Conservation (phyloP, 768 basidiomycete species). For the Suillus subalutaceus region DNA sequence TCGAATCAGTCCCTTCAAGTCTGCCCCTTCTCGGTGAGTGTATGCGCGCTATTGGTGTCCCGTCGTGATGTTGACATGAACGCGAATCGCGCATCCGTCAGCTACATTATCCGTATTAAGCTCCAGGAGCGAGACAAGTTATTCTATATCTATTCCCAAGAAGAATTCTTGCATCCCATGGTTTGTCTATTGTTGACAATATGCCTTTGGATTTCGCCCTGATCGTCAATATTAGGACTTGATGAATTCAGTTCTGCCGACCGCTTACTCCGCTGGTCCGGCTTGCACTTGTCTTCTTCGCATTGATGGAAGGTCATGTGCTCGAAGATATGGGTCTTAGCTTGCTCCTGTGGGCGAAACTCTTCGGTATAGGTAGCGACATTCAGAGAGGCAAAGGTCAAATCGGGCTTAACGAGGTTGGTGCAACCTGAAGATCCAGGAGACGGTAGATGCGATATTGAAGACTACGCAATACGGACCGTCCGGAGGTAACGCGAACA, state of each 20-base stretch:
- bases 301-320: slow-evolving; percentile 21
- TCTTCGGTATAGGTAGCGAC: slow-evolving; percentile 12
- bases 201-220: not conserved
- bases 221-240: slow-evolving; percentile 2
- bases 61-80: not conserved
- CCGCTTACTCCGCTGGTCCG: slow-evolving; percentile 8
- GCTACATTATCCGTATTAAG: slow-evolving; percentile 49
- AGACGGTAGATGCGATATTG: not conserved
- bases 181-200: slow-evolving; percentile 22
- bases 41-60: not conserved
- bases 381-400: slow-evolving; percentile 4
- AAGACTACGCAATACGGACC: not conserved
- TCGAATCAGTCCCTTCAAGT: slow-evolving; percentile 47
- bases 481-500: not conserved
- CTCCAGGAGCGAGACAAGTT: slow-evolving; percentile 45
- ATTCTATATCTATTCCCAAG: slow-evolving; percentile 55
- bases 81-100: slow-evolving; percentile 16
- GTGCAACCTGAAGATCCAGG: not conserved
- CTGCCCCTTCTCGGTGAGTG: slow-evolving; percentile 48
- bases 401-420: not conserved
- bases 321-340: not conserved
- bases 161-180: slow-evolving; percentile 61
- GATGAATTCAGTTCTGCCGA: slow-evolving; percentile 10
- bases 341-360: slow-evolving; percentile 3
- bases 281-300: slow-evolving; percentile 16